Percentiles rank a stretch among this genome's conserved stretches.
These are phyloP conservation scores for Rhodotorula sp. DNA, from an alignment of 1,284 basidiomycete genomes.

Conservation along the genomic window DNA sequence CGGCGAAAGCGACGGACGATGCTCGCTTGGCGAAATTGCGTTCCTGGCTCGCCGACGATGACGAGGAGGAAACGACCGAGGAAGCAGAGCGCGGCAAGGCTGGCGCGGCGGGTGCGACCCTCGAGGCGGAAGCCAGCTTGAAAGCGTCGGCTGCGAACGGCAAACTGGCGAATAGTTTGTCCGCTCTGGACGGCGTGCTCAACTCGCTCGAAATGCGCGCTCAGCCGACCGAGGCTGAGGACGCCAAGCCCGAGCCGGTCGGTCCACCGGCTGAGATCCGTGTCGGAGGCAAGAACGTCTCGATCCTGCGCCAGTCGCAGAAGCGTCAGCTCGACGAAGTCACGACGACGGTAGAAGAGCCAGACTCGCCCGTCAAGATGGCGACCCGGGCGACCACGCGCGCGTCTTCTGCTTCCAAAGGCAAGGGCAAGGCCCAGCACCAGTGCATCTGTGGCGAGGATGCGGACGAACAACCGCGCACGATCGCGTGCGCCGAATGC, in stretches of 20 bases:
- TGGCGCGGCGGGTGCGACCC: not conserved
- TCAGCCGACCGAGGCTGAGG: not conserved
- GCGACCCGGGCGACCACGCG: not conserved
- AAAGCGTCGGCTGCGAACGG: slow-evolving; percentile 5
- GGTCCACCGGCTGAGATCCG: slow-evolving; percentile 2
- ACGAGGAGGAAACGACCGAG: slow-evolving; percentile 16
- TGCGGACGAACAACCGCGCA: slow-evolving; percentile 3
- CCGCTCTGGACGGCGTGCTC: not conserved
- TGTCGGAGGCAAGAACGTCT: slow-evolving; percentile 29
- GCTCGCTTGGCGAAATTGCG: slow-evolving; percentile 16
- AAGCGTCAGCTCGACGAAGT: slow-evolving; percentile 19
- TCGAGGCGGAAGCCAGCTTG: not conserved
- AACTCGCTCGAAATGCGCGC: not conserved
- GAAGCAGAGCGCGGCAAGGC: slow-evolving; percentile 13
- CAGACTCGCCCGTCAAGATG: not conserved
- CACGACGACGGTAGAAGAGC: not conserved
- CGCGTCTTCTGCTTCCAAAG: slow-evolving; percentile 18
- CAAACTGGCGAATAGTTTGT: not conserved
- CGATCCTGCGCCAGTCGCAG: slow-evolving; percentile 13
- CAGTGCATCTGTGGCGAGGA: slow-evolving; percentile 19
- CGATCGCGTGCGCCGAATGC: slow-evolving; percentile 36
- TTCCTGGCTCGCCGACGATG: slow-evolving; percentile 38
- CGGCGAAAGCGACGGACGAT: not conserved
- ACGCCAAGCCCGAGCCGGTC: not conserved
- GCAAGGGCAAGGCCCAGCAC: slow-evolving; percentile 15